Evolutionary conservation across 1,139 yeast species (phyloP).

Genomic region (Saccharomycopsis crataegensis): DNA sequence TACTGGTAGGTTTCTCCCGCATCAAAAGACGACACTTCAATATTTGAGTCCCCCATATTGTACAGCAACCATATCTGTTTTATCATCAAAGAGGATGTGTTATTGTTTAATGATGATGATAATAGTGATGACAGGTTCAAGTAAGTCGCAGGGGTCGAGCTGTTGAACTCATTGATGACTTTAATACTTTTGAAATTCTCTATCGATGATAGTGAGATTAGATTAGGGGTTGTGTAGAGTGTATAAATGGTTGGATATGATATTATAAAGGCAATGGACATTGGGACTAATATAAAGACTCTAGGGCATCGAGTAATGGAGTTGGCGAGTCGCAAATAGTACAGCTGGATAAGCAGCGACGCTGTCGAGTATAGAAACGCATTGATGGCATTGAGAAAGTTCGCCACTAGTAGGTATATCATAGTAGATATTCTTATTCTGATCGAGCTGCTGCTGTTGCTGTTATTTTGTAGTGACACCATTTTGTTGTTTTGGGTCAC

Average conservation of each 20-base stretch:
- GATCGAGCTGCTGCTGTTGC: no score
- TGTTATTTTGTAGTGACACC: no score
- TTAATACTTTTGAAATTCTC: constrained; percentile 1
- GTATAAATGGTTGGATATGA: constrained; percentile 41
- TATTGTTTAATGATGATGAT: background rate
- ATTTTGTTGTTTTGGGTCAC: no score
- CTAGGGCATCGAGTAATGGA: constrained; percentile 34
- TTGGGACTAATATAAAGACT: constrained; percentile 42
- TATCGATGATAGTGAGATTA: background rate
- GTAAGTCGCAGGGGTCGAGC: background rate
- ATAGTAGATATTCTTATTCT: no score
- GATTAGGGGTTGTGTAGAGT: constrained; percentile 3
- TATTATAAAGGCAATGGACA: constrained; percentile 40
- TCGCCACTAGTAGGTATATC: no score
- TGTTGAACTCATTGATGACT: background rate
- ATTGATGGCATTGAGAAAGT: no score
- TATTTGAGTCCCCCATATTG: constrained; percentile 1
- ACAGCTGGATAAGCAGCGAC: background rate
- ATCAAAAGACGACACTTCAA: background rate
- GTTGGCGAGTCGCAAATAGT: constrained; percentile 26
- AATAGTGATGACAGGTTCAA: background rate
- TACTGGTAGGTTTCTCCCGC: background rate
- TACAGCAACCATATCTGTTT: constrained; percentile 1
- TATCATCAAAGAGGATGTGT: background rate
- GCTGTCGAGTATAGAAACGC: no score